Percentiles rank a stretch among this genome's conserved stretches.
Evolutionary conservation across 2,329 filamentous ascomycete genomes (phyloP).

Genomic region (Beauveria australis): DNA sequence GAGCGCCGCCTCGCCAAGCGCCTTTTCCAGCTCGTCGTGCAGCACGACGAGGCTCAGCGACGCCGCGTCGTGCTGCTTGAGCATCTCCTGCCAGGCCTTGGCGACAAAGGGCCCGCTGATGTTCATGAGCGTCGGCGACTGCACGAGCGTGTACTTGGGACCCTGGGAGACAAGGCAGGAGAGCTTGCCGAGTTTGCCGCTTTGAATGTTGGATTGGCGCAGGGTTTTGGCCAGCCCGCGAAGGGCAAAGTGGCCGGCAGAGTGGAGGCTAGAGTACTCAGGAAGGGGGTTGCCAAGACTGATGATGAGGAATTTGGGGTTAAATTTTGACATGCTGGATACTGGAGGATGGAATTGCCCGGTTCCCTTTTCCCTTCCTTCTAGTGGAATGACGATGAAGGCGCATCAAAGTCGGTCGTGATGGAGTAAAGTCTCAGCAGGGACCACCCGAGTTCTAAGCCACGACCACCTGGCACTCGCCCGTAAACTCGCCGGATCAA

Average conservation of each 20-base stretch:
- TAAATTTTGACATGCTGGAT: conserved; percentile 26
- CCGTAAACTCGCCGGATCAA: not conserved
- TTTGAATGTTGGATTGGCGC: conserved; percentile 40
- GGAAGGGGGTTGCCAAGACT: conserved; percentile 78
- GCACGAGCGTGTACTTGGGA: conserved; percentile 57
- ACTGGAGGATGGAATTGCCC: conserved; percentile 1
- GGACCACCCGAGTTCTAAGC: not conserved
- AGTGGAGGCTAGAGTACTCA: conserved; percentile 75
- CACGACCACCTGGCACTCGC: not conserved
- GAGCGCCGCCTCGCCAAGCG: conserved; percentile 58
- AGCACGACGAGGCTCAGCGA: conserved; percentile 59
- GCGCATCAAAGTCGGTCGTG: not conserved
- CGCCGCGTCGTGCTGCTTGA: conserved; percentile 27
- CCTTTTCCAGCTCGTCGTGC: conserved; percentile 79
- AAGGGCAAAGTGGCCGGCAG: conserved; percentile 75
- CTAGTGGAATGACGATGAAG: not conserved
- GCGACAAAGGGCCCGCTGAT: conserved; percentile 64
- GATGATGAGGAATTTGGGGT: conserved; percentile 62
- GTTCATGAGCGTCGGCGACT: conserved; percentile 79
- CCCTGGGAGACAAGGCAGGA: conserved; percentile 40
- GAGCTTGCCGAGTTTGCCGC: conserved; percentile 41
- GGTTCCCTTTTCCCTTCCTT: not conserved
- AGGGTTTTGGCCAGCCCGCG: conserved; percentile 43
- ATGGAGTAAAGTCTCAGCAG: not conserved
- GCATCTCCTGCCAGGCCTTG: conserved; percentile 53